phyloP scores from a whole-genome alignment of 495 filamentous ascomycete species.

The Pyronema domesticum region DNA sequence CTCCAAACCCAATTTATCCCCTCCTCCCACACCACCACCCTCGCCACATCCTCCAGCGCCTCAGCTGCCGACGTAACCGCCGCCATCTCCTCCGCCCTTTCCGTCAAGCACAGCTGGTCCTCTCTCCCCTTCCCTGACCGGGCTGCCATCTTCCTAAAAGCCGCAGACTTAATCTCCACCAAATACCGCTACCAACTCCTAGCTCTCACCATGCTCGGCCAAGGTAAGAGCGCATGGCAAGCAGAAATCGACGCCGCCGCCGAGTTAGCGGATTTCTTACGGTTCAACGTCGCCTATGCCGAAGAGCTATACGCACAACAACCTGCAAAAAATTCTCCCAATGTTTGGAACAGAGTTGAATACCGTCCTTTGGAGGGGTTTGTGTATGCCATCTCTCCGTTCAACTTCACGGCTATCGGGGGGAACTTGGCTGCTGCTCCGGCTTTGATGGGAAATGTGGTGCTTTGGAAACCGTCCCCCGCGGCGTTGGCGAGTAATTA shows the following conservation, averaged over 20 bases:
- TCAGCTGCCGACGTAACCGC: conserved; percentile 47
- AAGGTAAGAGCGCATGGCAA: conserved; percentile 94
- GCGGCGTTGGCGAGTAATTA: conserved; percentile 56
- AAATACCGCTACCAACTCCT: conserved; percentile 90
- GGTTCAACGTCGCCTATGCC: conserved; percentile 76
- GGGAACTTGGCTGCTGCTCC: conserved; percentile 59
- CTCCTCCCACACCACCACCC: conserved; percentile 45
- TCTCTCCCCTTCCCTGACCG: conserved; percentile 67
- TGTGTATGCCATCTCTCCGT: conserved; percentile 69
- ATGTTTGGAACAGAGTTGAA: conserved; percentile 69
- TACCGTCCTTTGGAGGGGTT: conserved; percentile 75
- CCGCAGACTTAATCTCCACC: conserved; percentile 66
- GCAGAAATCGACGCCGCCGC: conserved; percentile 91
- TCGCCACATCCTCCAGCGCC: conserved; percentile 68
- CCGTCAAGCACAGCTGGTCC: conserved; percentile 68
- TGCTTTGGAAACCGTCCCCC: conserved; percentile 77
- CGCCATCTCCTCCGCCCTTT: conserved; percentile 66
- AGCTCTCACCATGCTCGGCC: conserved; percentile 82
- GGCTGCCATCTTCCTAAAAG: conserved; percentile 87
- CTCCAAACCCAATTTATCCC: conserved; percentile 47
- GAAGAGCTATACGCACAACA: conserved; percentile 76
- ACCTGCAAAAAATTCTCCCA: conserved; percentile 54
- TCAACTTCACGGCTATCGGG: conserved; percentile 80
- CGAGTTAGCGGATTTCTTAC: conserved; percentile 77
- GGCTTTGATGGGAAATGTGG: conserved; percentile 69